phyloP scores from a whole-genome alignment of 2,329 filamentous ascomycete species.

The Magnaporthales sp. region DNA sequence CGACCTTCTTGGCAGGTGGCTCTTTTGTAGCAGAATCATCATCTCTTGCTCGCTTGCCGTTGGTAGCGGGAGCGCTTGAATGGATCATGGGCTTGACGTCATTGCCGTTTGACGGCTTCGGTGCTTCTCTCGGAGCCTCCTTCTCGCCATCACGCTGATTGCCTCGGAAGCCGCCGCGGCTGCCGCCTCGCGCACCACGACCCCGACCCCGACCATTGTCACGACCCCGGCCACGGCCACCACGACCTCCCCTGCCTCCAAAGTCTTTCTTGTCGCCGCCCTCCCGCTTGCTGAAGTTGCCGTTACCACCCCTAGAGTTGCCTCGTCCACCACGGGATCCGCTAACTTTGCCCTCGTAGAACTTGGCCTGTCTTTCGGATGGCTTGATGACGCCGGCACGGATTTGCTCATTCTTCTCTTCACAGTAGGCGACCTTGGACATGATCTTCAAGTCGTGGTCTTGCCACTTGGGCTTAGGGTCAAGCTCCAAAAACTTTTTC shows the following conservation, averaged over 20 bases:
- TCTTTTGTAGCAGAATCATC: constrained; percentile 30
- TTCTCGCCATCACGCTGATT: constrained; percentile 24
- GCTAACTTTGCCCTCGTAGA: constrained; percentile 29
- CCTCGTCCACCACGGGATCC: constrained; percentile 26
- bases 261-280: neutral
- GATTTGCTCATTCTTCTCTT: constrained; percentile 67
- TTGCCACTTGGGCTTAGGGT: constrained; percentile 79
- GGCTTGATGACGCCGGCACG: constrained; percentile 60
- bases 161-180: constrained; percentile 14
- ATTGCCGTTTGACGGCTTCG: constrained; percentile 16
- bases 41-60: constrained; percentile 47
- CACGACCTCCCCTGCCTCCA: constrained; percentile 40
- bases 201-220: constrained; percentile 24
- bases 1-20: constrained; percentile 54
- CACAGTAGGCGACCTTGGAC: constrained; percentile 80
- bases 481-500: constrained; percentile 69
- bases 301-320: constrained; percentile 17
- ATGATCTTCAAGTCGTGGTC: constrained; percentile 71
- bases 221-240: constrained; percentile 26
- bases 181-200: constrained; percentile 29
- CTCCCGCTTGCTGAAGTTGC: constrained; percentile 44
- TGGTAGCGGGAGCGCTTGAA: constrained; percentile 23
- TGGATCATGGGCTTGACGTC: constrained; percentile 35
- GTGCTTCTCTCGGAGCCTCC: constrained; percentile 11
- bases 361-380: constrained; percentile 30